Conservation (phyloP, 306 rosid species). For the Sophora flavescens region DNA sequence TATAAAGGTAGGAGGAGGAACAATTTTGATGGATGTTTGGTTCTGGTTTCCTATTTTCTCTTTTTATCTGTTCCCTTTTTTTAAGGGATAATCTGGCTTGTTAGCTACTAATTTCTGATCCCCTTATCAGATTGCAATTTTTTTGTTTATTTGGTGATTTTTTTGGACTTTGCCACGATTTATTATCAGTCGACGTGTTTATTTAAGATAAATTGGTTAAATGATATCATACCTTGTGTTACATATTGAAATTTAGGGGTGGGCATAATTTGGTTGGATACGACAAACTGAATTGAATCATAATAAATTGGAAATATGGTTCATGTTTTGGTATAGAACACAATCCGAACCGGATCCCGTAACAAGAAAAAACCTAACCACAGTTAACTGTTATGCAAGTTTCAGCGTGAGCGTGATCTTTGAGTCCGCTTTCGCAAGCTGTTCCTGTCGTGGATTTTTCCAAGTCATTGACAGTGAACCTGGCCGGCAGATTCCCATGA, state of each 20-base stretch:
- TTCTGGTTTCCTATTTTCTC: not conserved
- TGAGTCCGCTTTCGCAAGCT: not conserved
- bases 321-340: not conserved
- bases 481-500: not conserved
- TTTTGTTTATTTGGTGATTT: not conserved
- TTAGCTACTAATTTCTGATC: conserved; percentile 34
- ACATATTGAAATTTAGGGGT: not conserved
- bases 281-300: too few species aligned
- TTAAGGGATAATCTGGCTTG: not conserved
- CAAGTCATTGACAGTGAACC: not conserved
- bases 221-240: not conserved
- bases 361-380: not conserved
- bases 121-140: not conserved
- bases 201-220: conserved; percentile 15
- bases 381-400: not conserved
- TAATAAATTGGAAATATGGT: not conserved
- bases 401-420: not conserved
- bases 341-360: not conserved
- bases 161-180: conserved; percentile 13
- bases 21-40: not conserved
- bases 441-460: not conserved
- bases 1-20: not conserved
- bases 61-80: not conserved
- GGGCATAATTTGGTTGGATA: not conserved
- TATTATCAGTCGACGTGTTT: not conserved